These are phyloP conservation scores for Crithidia acanthocephali DNA, from an alignment of 208 protist species.

Conservation along the genomic window DNA sequence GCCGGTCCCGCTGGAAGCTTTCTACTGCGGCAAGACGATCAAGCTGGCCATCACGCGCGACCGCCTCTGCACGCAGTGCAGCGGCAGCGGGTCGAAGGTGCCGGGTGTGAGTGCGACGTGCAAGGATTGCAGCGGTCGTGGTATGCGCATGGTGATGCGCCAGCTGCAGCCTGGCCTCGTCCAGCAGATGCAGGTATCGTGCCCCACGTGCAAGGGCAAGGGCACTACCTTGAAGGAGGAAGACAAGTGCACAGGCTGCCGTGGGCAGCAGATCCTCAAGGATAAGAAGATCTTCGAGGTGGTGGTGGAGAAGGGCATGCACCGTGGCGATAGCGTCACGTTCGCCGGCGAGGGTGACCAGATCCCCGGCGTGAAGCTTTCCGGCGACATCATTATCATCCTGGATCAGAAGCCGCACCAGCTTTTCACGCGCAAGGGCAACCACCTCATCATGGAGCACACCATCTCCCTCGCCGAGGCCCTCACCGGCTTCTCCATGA, in stretches of 20 bases:
- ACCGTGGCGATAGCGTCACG: slow-evolving; percentile 94
- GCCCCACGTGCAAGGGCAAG: slow-evolving; percentile 93
- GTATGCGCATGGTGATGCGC: slow-evolving; percentile 93
- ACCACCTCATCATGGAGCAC: slow-evolving; percentile 95
- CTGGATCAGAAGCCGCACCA: slow-evolving; percentile 96
- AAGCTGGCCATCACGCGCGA: slow-evolving; percentile 96
- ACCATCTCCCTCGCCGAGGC: slow-evolving; percentile 95
- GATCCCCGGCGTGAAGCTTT: slow-evolving; percentile 88
- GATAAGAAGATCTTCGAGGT: slow-evolving; percentile 98
- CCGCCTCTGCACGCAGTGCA: slow-evolving; percentile 89
- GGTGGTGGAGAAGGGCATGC: slow-evolving; percentile 98
- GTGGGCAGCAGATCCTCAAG: slow-evolving; percentile 94
- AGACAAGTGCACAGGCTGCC: slow-evolving; percentile 96
- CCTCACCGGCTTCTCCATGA: slow-evolving; percentile 93
- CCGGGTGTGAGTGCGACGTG: slow-evolving; percentile 85
- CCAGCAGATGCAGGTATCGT: slow-evolving; percentile 96
- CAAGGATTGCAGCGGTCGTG: slow-evolving; percentile 93
- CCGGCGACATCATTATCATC: slow-evolving; percentile 98
- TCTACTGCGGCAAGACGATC: slow-evolving; percentile 98
- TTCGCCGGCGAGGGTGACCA: slow-evolving; percentile 98
- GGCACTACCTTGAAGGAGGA: slow-evolving; percentile 92
- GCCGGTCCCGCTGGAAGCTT: slow-evolving; percentile 95
- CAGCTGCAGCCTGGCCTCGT: slow-evolving; percentile 97
- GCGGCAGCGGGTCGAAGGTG: slow-evolving; percentile 82
- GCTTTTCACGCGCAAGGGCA: slow-evolving; percentile 93